Base-by-base conservation (phyloP, 2,329 filamentous ascomycete species). In the Alternaria angustiovoidea region DNA sequence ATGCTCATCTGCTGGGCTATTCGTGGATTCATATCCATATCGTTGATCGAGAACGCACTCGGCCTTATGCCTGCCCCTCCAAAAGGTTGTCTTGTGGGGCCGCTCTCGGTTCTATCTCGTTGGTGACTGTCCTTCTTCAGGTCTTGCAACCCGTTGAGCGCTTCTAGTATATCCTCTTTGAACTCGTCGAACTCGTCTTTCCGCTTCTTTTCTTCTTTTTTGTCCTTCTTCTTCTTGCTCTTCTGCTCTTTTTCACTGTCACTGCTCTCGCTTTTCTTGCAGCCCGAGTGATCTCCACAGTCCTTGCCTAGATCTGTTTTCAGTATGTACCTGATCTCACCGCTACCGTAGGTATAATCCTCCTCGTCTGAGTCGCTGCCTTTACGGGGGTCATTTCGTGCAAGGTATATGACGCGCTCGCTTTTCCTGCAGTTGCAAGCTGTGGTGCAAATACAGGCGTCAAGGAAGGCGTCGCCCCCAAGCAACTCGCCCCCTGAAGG, bases 391-490 rank as follows among this genome's bases (percentile, higher is more conserved):
- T 60, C 47, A 18, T 54, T 26, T 14, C 48, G 58, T 24, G 52
- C 39, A 38, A 69, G 61, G 57, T 75, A 75, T 11, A 74, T 30
- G 7, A 73, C 70, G 6, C 72, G 66, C 30, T 73, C 67, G 1
- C 72, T 70, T 34, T 73, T 71, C 11, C 72, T 64, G 54, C 72
- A 75, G 2, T 53, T 66, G 49, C 74, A 76, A 14, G 63, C 62
- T 7, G 64, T 71, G 1, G 72, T 74, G 53, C 74, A 76, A 4
- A 61, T 67, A 56, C 74, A 76, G 3, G 70, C 72, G 43, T 75
- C 72, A 1, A 76, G 68, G 38, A 69, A 75, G 2, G 64, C 48
- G 41, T 74, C 62, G 3, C 65, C 67, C 8, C 65, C 54, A 11
- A 68, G 18, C 70, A 72, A 73, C 47, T 71, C 70, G 9, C 68